Conservation (phyloP, 1,139 yeast species). For the Diutina catenulata region DNA sequence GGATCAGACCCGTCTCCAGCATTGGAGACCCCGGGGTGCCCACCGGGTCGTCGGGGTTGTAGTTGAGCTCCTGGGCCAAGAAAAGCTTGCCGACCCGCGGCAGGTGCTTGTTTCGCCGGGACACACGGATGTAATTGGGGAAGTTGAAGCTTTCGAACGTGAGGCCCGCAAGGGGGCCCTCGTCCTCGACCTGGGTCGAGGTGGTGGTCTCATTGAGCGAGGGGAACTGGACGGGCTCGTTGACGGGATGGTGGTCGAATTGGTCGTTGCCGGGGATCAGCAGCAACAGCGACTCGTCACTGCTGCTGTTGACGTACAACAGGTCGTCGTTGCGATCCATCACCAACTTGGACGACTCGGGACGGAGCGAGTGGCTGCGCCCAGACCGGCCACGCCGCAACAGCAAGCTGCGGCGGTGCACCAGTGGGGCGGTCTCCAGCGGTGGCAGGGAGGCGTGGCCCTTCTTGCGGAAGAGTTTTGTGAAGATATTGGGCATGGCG, state of each 20-base stretch:
- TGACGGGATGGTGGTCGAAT: background rate
- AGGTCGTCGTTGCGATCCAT: background rate
- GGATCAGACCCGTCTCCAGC: slow-evolving; percentile 8
- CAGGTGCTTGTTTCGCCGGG: slow-evolving; percentile 31
- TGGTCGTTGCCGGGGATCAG: background rate
- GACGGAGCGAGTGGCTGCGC: too few species aligned
- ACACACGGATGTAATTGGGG: slow-evolving; percentile 44
- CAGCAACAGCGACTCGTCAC: background rate
- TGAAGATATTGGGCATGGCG: too few species aligned
- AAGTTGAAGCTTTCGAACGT: slow-evolving; percentile 28
- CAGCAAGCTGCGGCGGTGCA: too few species aligned
- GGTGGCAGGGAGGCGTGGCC: too few species aligned
- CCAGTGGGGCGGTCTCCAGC: too few species aligned
- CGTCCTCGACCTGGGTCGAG: background rate
- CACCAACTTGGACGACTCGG: background rate
- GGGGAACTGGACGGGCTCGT: slow-evolving; percentile 1
- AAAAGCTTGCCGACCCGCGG: slow-evolving; percentile 44
- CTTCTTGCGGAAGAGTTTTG: too few species aligned
- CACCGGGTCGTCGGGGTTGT: slow-evolving; percentile 7
- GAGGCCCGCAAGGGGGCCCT: slow-evolving; percentile 20
- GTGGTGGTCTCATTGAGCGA: background rate
- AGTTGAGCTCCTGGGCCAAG: slow-evolving; percentile 65
- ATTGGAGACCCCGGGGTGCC: background rate
- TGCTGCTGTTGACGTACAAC: background rate
- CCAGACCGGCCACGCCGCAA: too few species aligned